Evolutionary conservation across 257 asterid genomes (phyloP), one percentile per base, ranked within the genome.

Genomic region (Mitragyna speciosa): DNA sequence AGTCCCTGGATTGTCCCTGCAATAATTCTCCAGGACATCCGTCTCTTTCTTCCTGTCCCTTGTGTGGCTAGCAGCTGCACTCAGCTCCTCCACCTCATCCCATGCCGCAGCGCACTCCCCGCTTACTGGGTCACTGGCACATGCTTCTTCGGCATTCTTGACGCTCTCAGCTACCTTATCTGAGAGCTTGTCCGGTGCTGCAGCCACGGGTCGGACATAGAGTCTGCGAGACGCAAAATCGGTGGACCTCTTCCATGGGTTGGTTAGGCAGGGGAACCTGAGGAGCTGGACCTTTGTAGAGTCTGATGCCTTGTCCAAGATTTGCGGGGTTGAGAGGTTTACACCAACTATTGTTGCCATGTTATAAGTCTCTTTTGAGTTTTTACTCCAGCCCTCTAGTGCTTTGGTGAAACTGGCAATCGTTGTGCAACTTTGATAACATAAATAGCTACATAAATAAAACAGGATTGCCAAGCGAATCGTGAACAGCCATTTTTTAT

Each of bases 81-180:
- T 93, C 87, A 94, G 95, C 92, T 95, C 99, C 96, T 95, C 99
- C 89, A 95, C 99, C 87, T 88, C 98, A 78, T 95, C 98, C 99
- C 99, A 95, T 22, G 97, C 96, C 33, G 99, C 99, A 58, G 88
- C 97, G 86, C 99, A 95, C 91, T 95, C 97, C 22, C 97, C 97
- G 86, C 92, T 87, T 2, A 65, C 87, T 0, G 97, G 93, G 72
- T 93, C 87, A 1, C 79, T 94, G 54, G 86, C 54, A 86, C 97
- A 93, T 1, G 96, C 73, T 76, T 92, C 97, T 88, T 91, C 84
- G 7, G 99, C 98, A 3, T 73, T 78, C 84, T 95, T 92, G 66
- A 95, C 87, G 90, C 99, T 93, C 85, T 93, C 94, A 78, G 89
- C 97, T 83, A 95, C 97, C 89, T 92, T 90, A 0, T 80, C 96